Base-by-base conservation (phyloP, 129 eudicot genomes). In the Pulicaria dysenterica region DNA sequence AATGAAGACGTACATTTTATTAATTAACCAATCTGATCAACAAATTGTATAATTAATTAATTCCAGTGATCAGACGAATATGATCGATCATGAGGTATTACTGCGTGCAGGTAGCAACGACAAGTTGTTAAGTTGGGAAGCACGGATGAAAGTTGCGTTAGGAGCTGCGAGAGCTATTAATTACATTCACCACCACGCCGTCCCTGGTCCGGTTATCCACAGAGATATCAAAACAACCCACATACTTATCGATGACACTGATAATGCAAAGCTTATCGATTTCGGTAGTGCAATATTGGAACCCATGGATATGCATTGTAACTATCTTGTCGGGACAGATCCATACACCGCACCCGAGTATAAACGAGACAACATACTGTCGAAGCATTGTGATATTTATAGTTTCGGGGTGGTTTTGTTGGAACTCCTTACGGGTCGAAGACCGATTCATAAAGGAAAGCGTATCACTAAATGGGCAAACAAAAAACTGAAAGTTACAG, bases 161-260 rank as follows among this genome's bases (percentile, higher is more conserved):
- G 62, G 62, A 56, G 62, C 62, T 3, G 62, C 62, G 10, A 24
- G 62, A 31, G 62, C 62, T 3, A 56, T 56, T 1, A n/a, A 56
- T 5, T 56, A 56, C 40, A 56, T 56, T 56, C 62, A 56, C 17
- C 38, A 56, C 3, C 31, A 24, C 31, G 62, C 24, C 10, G 39
- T 56, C 62, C 62, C 62, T 3, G 62, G 62, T 1, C 62, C 62
- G 4, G 62, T 56, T 56, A 7, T 56, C 13, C 62, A 56, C 24
- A 9, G 62, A 56, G 62, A 56, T 56, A 56, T 56, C 19, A 56
- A 56, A 38, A 56, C 38, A 17, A 56, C 62, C 8, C 62, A 56
- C 14, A 56, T 56, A 8, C 37, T 56, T 1, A 19, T 56, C 9
- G 62, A 56, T n/a, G 39, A 56, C 3, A 38, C 6, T 13, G 19